A percentile compares a stretch with the other conserved stretches of the same genome.
Conservation (phyloP, 1,284 basidiomycete species). For the Ganoderma multipileum region DNA sequence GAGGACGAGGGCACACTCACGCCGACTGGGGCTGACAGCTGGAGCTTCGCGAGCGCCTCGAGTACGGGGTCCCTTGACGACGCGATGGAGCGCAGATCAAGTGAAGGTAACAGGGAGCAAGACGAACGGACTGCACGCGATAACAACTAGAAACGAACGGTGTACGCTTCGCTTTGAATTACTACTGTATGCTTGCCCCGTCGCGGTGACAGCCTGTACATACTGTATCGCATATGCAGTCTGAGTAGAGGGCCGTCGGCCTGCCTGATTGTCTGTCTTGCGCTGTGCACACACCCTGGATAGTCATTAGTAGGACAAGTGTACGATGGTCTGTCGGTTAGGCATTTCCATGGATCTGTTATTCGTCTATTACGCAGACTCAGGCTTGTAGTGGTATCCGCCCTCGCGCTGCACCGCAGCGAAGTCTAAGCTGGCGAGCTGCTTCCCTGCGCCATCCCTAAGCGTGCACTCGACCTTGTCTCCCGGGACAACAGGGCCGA, state of each 20-base stretch:
- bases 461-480: constrained; percentile 84
- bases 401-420: constrained; percentile 70
- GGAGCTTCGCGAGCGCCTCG: constrained; percentile 63
- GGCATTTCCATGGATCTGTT: constrained; percentile 11
- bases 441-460: constrained; percentile 63
- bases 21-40: constrained; percentile 66
- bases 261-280: constrained; percentile 2
- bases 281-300: background rate
- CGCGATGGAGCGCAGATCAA: constrained; percentile 20
- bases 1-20: constrained; percentile 60
- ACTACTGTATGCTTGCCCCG: constrained; percentile 22
- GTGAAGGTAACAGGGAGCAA: constrained; percentile 28
- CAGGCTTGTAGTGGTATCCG: constrained; percentile 63
- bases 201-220: background rate
- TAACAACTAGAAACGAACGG: constrained; percentile 18
- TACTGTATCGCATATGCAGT: background rate
- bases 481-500: constrained; percentile 80
- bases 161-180: constrained; percentile 15
- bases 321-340: constrained; percentile 24
- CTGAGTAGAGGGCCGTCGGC: background rate
- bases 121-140: constrained; percentile 41
- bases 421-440: constrained; percentile 72
- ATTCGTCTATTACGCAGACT: constrained; percentile 7
- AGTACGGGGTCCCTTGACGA: constrained; percentile 44
- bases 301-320: constrained; percentile 17